Conservation (phyloP, 1,284 basidiomycete species). For the Tilletia setariae region DNA sequence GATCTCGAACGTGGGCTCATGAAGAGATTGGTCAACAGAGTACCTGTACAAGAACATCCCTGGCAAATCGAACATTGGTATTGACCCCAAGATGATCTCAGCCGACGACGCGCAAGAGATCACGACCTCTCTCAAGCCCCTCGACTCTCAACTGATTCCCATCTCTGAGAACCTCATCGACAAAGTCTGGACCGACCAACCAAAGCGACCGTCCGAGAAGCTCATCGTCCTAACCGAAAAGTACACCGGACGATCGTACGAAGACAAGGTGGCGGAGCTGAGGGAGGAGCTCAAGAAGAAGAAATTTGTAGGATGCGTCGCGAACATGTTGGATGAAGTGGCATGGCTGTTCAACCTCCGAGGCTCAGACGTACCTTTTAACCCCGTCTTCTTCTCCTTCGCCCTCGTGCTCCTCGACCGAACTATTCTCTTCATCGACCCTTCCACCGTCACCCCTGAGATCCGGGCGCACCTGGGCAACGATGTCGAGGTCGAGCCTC, state of each 20-base stretch:
- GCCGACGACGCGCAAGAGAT: slow-evolving; percentile 51
- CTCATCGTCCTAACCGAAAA: slow-evolving; percentile 71
- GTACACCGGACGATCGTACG: slow-evolving; percentile 61
- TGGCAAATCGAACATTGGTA: slow-evolving; percentile 36
- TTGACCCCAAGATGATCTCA: slow-evolving; percentile 45
- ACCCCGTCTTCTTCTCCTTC: slow-evolving; percentile 90
- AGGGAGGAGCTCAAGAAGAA: slow-evolving; percentile 42
- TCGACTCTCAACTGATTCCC: slow-evolving; percentile 34
- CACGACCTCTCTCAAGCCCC: slow-evolving; percentile 28
- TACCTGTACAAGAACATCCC: slow-evolving; percentile 40
- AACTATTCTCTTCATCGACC: slow-evolving; percentile 72
- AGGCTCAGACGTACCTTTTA: slow-evolving; percentile 86
- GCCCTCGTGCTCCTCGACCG: slow-evolving; percentile 69
- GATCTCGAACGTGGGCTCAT: too few relatives aligned
- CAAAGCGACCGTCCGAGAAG: slow-evolving; percentile 67
- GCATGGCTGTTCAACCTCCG: slow-evolving; percentile 85
- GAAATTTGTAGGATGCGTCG: slow-evolving; percentile 41
- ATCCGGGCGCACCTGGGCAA: slow-evolving; percentile 63
- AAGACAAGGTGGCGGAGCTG: slow-evolving; percentile 43
- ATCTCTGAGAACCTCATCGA: slow-evolving; percentile 76
- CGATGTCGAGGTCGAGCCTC: slow-evolving; percentile 69
- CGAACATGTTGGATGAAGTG: slow-evolving; percentile 52
- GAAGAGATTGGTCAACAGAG: slow-evolving; percentile 23
- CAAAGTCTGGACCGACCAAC: slow-evolving; percentile 72
- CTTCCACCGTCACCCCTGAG: slow-evolving; percentile 56